phyloP scores from a whole-genome alignment of 2,329 filamentous ascomycete species.

The Elsinoe batatas region DNA sequence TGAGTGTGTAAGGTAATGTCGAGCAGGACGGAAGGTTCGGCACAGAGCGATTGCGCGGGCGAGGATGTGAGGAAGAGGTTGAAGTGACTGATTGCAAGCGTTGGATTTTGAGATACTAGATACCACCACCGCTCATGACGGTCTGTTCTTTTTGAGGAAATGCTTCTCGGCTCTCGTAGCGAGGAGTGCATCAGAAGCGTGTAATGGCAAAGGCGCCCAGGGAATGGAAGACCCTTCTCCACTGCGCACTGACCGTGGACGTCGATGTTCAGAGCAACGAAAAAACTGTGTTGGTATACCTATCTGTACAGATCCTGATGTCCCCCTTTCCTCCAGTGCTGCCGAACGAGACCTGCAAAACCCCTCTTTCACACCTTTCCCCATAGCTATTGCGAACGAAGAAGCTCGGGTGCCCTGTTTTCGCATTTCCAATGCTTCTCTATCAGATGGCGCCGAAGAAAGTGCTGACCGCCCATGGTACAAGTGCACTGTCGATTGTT shows the following conservation, averaged over 20 bases:
- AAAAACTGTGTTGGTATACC: constrained; percentile 12
- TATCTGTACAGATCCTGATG: constrained; percentile 10
- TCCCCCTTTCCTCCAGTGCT: background rate
- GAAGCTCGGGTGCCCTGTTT: too few species aligned
- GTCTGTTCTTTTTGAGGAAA: background rate
- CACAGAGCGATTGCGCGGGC: background rate
- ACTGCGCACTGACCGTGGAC: background rate
- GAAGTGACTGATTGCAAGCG: background rate
- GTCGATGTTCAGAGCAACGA: background rate
- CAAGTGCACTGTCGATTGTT: background rate
- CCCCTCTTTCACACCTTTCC: background rate
- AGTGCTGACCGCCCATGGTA: background rate
- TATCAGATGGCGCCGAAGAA: background rate
- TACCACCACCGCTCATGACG: constrained; percentile 11
- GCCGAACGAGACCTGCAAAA: background rate
- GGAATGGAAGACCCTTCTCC: background rate
- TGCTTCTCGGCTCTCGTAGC: background rate
- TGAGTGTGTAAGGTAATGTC: too few species aligned
- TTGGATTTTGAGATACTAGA: constrained; percentile 2
- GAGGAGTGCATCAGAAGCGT: background rate
- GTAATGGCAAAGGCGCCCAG: background rate
- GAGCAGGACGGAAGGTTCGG: too few species aligned
- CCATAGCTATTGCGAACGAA: too few species aligned
- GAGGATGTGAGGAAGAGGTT: background rate
- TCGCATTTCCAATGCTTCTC: background rate